Evolutionary conservation across 352 stramenopile genomes (phyloP), one percentile per base, ranked within the genome.

Genomic region (Globisporangium heterothallicum): DNA sequence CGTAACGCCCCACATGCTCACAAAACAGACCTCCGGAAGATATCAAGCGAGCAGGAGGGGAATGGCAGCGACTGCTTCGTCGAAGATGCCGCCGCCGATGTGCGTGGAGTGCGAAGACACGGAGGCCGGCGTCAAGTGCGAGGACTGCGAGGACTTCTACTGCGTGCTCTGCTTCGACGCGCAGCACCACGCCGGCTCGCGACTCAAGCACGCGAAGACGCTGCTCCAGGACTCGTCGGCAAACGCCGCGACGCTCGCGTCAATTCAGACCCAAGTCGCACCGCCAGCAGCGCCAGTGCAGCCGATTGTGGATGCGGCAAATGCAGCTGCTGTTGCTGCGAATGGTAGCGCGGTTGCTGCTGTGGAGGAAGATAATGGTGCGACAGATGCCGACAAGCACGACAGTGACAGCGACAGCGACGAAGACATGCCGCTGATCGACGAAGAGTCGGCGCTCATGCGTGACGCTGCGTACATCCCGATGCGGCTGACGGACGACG

Each of bases 91-190:
- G 48, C 32, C 32, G 9, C 55, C 40, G 13, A 46, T 59, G 29
- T 42, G 47, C 46, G 52, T 46, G 13, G 40, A 53, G 60, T 95
- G 84, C 60, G 83, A 94, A 53, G 83, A 94, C 56, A 88, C 83
- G 29, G 68, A 71, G 46, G 84, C 84, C 0, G 74, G 73, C 22
- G 56, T 94, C 13, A 58, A 57, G 25, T 95, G 85, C 57, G 58
- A 76, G 9, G 66, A 70, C 27, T 95, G 85, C 50, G 59, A 68
- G 10, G 85, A 95, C 56, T 46, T 74, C 0, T 95, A 90, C 58
- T 95, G 85, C 48, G 64, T 71, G 19, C 64, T 91, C 2, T 95
- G 85, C 64, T 94, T 77, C 58, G 52, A 73, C 21, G 80, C 68
- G 8, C 77, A 93, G 59, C 83, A 95, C 61, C 77, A 64, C 44